Percentiles rank a stretch among this genome's conserved stretches.
Evolutionary conservation across 139 green algal genomes (phyloP).

Genomic region (Bryopsis sp.): DNA sequence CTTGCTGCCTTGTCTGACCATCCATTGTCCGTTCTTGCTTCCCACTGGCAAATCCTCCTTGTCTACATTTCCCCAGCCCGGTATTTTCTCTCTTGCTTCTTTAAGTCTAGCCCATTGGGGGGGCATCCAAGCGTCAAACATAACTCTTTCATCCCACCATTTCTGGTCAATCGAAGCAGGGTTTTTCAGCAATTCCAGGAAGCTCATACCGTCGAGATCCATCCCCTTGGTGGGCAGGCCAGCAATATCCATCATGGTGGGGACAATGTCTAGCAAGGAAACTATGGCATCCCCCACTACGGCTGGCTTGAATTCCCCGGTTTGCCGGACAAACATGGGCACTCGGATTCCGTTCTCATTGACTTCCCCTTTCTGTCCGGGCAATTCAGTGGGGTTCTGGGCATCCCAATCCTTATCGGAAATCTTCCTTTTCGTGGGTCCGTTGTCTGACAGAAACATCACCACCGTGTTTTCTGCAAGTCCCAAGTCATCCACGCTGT

Average conservation of each 20-base stretch:
- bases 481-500: not conserved
- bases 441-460: constrained; percentile 10
- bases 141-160: not conserved
- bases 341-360: constrained; percentile 13
- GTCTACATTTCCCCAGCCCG: not conserved
- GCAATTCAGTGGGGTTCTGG: not conserved
- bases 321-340: not conserved
- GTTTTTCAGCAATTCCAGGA: not conserved
- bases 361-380: constrained; percentile 6
- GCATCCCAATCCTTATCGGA: not conserved
- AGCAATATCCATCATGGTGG: not conserved
- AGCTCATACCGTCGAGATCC: not conserved
- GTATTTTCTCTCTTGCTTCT: not conserved
- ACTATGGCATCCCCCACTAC: not conserved
- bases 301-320: not conserved
- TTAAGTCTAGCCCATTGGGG: not conserved
- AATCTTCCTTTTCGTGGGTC: not conserved
- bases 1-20: not conserved
- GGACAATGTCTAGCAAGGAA: not conserved
- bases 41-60: not conserved
- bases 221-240: too few species aligned
- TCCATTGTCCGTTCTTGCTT: not conserved
- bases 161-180: not conserved
- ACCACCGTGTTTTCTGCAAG: constrained; percentile 1
- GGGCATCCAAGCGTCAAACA: not conserved